These are phyloP conservation scores for Gymnopus androsaceus DNA, from an alignment of 1,284 basidiomycete genomes.

Conservation along the genomic window DNA sequence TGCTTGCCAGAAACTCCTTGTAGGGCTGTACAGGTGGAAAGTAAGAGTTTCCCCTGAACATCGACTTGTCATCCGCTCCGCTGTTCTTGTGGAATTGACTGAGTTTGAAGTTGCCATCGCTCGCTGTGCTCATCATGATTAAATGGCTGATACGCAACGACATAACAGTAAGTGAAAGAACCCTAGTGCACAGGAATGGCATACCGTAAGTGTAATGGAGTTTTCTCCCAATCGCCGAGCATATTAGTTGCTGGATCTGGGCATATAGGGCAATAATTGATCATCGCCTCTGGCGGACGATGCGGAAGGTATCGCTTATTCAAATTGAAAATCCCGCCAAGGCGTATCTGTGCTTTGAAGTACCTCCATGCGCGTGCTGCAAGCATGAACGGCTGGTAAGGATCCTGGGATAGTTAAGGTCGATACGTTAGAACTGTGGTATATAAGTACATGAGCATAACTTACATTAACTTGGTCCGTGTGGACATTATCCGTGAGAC, in stretches of 20 bases:
- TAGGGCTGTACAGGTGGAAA: background rate
- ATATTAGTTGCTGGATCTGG: slow-evolving; percentile 25
- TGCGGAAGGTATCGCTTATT: slow-evolving; percentile 21
- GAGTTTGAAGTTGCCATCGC: background rate
- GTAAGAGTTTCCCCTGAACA: background rate
- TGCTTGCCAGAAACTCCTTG: background rate
- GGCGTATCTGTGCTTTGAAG: slow-evolving; percentile 20
- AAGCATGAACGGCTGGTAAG: slow-evolving; percentile 24
- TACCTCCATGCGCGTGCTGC: slow-evolving; percentile 25
- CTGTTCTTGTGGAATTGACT: slow-evolving; percentile 4
- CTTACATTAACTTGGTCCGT: slow-evolving; percentile 16
- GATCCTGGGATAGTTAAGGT: slow-evolving; percentile 8
- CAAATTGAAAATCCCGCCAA: slow-evolving; percentile 30
- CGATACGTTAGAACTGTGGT: background rate
- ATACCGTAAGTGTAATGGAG: background rate
- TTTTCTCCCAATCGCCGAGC: slow-evolving; percentile 8
- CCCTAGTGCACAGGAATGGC: background rate
- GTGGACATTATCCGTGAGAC: slow-evolving; percentile 11
- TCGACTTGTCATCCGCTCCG: background rate
- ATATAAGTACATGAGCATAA: background rate
- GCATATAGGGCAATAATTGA: slow-evolving; percentile 23
- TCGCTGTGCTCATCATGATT: background rate
- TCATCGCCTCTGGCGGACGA: slow-evolving; percentile 17
- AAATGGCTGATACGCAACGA: background rate
- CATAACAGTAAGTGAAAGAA: background rate